Evolutionary conservation across 1,139 yeast genomes (phyloP), one percentile per base, ranked within the genome.

Genomic region (Saccharomyces hybrid): DNA sequence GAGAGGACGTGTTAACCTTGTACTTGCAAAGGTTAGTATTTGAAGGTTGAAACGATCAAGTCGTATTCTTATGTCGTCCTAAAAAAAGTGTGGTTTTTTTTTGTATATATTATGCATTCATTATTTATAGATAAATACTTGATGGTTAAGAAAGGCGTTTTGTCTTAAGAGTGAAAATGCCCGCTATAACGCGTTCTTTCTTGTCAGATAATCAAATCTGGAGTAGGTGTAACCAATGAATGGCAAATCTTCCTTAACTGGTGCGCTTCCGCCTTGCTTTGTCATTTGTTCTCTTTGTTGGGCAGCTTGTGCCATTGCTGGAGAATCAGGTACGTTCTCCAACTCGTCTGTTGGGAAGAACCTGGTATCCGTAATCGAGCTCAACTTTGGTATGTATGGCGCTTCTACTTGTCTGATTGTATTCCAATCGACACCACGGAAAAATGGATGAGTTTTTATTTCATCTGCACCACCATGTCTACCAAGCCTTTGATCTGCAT

Each of bases 281-380:
- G 68, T 65, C 66, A 70, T 67, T 57, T 66, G 71, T 50, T 72
- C 75, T 55, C 73, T 73, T 57, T 81, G 85, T 57, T 83, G 73
- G 64, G 84, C 84, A n/a, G 88, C 88, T 68, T 82, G 84, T 46
- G 82, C 80, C 70, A 84, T 75, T 1, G 89, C 89, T n/a, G 97
- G 96, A 48, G 88, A 84, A 67, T 91, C 97, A 1, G 98, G 97
- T 50, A 91, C 93, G 68, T 88, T 90, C 71, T 91, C 97, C 64
- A 93, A 78, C 68, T 93, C 99, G 68, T 95, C 99, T 3, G 96
- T 89, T 48, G 99, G 98, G 88, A 93, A 93, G 77, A 93, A 93
- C 63, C 98, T 79, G 0, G 99, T 95, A 70, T 93, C 99, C 3
- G 98, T 93, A 59, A 93, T 87, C 7, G 96, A 86, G 62, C 86